phyloP scores from a whole-genome alignment of 2,329 filamentous ascomycete species.

The Ceratocystis variospora region DNA sequence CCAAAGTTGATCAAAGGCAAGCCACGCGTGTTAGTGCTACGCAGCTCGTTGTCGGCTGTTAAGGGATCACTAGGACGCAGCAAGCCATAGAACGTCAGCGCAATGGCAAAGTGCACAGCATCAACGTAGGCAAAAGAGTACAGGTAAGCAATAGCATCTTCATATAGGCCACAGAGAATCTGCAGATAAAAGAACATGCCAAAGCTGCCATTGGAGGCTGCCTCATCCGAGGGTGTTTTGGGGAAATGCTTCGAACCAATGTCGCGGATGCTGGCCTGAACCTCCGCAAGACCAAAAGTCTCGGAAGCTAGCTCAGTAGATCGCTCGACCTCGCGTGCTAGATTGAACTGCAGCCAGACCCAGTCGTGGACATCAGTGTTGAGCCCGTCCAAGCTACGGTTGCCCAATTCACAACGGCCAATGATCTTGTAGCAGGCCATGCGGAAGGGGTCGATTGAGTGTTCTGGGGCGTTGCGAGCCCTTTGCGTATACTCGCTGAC shows the following conservation, averaged over 20 bases:
- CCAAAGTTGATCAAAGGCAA: slow-evolving; percentile 85
- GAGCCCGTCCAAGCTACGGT: slow-evolving; percentile 49
- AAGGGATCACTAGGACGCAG: slow-evolving; percentile 74
- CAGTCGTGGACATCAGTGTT: slow-evolving; percentile 55
- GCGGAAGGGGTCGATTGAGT: slow-evolving; percentile 83
- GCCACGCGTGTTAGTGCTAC: slow-evolving; percentile 52
- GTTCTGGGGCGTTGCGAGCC: slow-evolving; percentile 67
- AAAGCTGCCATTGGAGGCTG: slow-evolving; percentile 48
- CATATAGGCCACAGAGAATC: slow-evolving; percentile 80
- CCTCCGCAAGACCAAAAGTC: slow-evolving; percentile 49
- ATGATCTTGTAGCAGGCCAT: slow-evolving; percentile 98
- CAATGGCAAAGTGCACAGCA: slow-evolving; percentile 87
- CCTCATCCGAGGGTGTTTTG: slow-evolving; percentile 61
- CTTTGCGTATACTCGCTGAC: slow-evolving; percentile 81
- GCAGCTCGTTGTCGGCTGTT: slow-evolving; percentile 55
- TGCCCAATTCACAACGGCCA: slow-evolving; percentile 57
- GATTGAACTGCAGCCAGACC: slow-evolving; percentile 59
- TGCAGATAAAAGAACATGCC: slow-evolving; percentile 92
- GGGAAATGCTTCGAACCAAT: slow-evolving; percentile 87
- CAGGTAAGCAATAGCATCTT: slow-evolving; percentile 81
- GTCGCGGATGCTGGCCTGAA: slow-evolving; percentile 69
- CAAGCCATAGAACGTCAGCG: slow-evolving; percentile 76
- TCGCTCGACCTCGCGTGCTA: slow-evolving; percentile 51
- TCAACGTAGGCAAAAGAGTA: slow-evolving; percentile 87
- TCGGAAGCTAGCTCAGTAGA: slow-evolving; percentile 51